phyloP scores from a whole-genome alignment of 2,329 filamentous ascomycete genomes.

The Colletotrichum coccodes region DNA sequence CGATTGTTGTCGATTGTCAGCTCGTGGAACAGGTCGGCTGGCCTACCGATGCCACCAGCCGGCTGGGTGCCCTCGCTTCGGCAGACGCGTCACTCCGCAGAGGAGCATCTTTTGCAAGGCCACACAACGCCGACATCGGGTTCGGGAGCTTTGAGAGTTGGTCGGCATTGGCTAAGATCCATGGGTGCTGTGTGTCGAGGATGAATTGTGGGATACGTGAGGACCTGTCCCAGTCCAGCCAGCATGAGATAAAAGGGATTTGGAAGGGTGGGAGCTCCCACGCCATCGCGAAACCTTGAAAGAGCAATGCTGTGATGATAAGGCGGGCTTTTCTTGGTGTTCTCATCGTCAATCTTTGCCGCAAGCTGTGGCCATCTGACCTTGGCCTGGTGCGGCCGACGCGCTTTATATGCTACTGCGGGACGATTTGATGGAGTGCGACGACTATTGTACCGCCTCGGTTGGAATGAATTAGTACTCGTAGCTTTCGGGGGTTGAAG shows the following conservation, averaged over 20 bases:
- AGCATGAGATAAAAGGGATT: background rate
- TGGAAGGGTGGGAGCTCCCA: background rate
- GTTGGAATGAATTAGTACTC: too few relatives aligned
- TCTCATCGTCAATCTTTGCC: background rate
- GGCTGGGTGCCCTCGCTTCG: background rate
- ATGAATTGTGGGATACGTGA: constrained; percentile 6
- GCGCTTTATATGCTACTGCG: too few relatives aligned
- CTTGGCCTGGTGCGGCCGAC: too few relatives aligned
- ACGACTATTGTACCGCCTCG: too few relatives aligned
- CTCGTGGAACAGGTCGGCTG: background rate
- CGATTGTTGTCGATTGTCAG: background rate
- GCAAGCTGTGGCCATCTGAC: too few relatives aligned
- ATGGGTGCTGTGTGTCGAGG: background rate
- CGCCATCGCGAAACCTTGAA: background rate
- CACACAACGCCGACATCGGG: background rate
- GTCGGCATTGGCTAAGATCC: background rate
- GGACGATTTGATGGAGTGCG: too few relatives aligned
- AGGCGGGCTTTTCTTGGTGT: background rate
- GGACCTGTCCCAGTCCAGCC: background rate
- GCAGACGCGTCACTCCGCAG: background rate
- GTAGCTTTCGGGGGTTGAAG: too few relatives aligned
- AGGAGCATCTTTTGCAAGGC: background rate
- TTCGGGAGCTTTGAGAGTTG: background rate
- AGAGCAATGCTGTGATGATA: background rate
- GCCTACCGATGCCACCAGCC: background rate